phyloP scores from a whole-genome alignment of 2,329 filamentous ascomycete species.

The Xylaria sp. region DNA sequence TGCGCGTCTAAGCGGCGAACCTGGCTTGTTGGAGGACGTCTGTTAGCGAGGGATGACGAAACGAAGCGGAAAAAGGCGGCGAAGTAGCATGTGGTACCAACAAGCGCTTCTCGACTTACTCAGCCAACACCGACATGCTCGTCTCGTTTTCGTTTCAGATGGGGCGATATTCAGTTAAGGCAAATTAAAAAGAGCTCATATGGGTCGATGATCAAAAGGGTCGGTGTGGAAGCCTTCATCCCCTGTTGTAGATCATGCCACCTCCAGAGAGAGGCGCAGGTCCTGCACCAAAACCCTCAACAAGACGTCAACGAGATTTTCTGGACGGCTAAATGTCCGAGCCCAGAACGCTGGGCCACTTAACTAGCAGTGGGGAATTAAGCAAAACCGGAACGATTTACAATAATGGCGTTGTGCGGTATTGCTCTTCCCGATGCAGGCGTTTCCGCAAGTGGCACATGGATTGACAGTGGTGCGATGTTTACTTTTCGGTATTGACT shows the following conservation, averaged over 20 bases:
- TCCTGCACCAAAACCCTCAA: slow-evolving; percentile 17
- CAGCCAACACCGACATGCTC: slow-evolving; percentile 60
- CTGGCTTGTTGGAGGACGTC: slow-evolving; percentile 52
- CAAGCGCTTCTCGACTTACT: slow-evolving; percentile 54
- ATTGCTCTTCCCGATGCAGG: slow-evolving; percentile 27
- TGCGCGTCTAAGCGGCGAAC: slow-evolving; percentile 72
- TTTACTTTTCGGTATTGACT: slow-evolving; percentile 28
- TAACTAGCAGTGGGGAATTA: neutral
- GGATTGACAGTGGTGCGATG: slow-evolving; percentile 43
- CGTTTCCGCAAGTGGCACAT: slow-evolving; percentile 43
- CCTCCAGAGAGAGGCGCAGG: slow-evolving; percentile 22
- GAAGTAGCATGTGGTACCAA: slow-evolving; percentile 15
- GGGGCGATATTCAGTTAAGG: slow-evolving; percentile 23
- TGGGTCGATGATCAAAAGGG: slow-evolving; percentile 40
- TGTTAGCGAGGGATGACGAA: slow-evolving; percentile 28
- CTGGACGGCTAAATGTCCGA: slow-evolving; percentile 9
- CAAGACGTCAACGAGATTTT: neutral
- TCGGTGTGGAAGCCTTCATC: slow-evolving; percentile 33
- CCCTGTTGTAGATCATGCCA: slow-evolving; percentile 42
- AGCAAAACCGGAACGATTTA: slow-evolving; percentile 8
- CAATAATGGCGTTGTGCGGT: slow-evolving; percentile 12
- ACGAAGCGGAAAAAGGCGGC: slow-evolving; percentile 1
- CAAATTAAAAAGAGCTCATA: slow-evolving; percentile 31
- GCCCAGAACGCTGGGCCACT: neutral
- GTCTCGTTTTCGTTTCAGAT: slow-evolving; percentile 2